Base-by-base conservation (phyloP, 208 protist species). In the Tetramitus jugosus region DNA sequence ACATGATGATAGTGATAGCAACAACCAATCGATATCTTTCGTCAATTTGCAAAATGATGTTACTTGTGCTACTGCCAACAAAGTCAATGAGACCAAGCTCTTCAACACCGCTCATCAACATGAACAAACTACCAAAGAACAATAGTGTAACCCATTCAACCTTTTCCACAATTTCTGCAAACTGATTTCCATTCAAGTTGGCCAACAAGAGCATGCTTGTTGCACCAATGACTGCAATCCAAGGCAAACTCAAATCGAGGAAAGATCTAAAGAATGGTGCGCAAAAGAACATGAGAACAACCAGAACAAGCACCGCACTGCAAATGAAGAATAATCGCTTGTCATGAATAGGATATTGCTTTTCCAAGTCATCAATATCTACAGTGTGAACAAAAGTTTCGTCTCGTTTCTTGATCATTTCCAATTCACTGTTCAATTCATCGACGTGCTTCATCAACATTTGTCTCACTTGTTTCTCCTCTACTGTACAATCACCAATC, bases 61-160 rank as follows among this genome's bases (percentile, higher is more conserved):
- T 39, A 35, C 67, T 39, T n/a, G 75, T 83, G 29, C 64, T 20
- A 53, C 82, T 45, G 33, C 79, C 82, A 39, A 87, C 64, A 61
- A 60, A 86, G 17, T 49, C 17, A 62, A 86, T 85, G 3, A 86
- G 67, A 40, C 62, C 83, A 8, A 82, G 52, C 40, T 43, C 8
- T 23, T 43, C n/a, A 8, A 86, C 71, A 40, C 46, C 79, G 7
- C 80, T 37, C 80, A 88, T 81, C 23, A 88, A 42, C 33, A 88
- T 77, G 52, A 88, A 88, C 3, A 88, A 68, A 20, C 62, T 62
- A 4, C 75, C 80, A 71, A 88, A 88, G 71, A 88, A 88, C 31
- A 88, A 31, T 33, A 87, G 62, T 37, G 84, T 88, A 43, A 49
- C 8, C 81, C 79, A 84, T 56, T 88, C 85, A 1, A 88, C 80